Evolutionary conservation across 2,329 filamentous ascomycete species (phyloP).

Genomic region (Alternaria sp.): DNA sequence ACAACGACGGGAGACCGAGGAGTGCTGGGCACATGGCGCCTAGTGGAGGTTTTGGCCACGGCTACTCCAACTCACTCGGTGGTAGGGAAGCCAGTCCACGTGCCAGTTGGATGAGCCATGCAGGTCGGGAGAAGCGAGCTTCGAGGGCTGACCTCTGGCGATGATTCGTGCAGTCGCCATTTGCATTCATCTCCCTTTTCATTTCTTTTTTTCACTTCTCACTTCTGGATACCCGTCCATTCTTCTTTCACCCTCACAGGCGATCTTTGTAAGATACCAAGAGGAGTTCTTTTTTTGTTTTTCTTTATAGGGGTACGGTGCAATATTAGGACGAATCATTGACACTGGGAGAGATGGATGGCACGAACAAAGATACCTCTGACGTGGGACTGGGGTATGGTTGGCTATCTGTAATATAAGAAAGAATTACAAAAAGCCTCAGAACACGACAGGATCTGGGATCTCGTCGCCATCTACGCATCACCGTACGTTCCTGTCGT

Average conservation of each 20-base stretch:
- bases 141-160: conserved; percentile 50
- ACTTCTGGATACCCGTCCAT: conserved; percentile 30
- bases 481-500: background rate
- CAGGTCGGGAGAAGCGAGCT: conserved; percentile 45
- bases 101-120: conserved; percentile 47
- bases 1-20: conserved; percentile 44
- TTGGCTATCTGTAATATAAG: conserved; percentile 12
- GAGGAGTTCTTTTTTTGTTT: conserved; percentile 7
- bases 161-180: conserved; percentile 20
- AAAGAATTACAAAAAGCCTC: conserved; percentile 9
- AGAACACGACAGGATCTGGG: conserved; percentile 3
- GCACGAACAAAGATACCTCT: conserved; percentile 16
- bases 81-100: conserved; percentile 32
- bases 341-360: conserved; percentile 8
- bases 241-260: conserved; percentile 10
- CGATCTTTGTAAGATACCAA: conserved; percentile 21
- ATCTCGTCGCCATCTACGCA: conserved; percentile 7
- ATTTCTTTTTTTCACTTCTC: conserved; percentile 21
- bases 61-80: conserved; percentile 39
- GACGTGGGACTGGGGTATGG: conserved; percentile 8
- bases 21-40: conserved; percentile 44
- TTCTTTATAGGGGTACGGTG: conserved; percentile 12
- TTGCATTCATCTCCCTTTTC: conserved; percentile 7
- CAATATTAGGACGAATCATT: conserved; percentile 11
- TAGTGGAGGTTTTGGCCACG: conserved; percentile 36